Base-by-base conservation (phyloP, 352 stramenopile species). In the Globisporangium nunn region DNA sequence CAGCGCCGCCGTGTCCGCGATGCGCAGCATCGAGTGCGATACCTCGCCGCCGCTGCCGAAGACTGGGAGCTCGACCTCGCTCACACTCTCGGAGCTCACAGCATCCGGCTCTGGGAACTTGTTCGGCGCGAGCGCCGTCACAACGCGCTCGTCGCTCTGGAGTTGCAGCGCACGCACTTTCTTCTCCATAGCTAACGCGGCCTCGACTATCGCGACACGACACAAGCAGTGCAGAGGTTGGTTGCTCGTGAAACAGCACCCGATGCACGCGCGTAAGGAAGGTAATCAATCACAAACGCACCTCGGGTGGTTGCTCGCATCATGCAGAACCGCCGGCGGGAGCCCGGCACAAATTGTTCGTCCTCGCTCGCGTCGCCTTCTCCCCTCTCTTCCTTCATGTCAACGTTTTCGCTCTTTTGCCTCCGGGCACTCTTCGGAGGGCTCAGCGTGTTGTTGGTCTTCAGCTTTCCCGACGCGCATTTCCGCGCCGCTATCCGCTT, bases 231-330 rank as follows among this genome's bases (percentile, higher is more conserved):
- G 18, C 4, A 52, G 40, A 6, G 4, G 6, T 2, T 6, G 29
- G 45, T 6, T n/a, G 44, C 28, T 8, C 10, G 45, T 2, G 1
- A 14, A 4, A 30, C 6, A 29, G 1, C 31, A 30, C 6, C 6
- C 23, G 6, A 35, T 29, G 8, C 3, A 51, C 8, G 14, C 18
- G 14, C 0, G 8, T 33, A 12, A 31, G 18, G 40, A 23, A 23
- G 23, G 23, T 23, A 23, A 23, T 50, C 12, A 12, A 51, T 15
- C 18, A 15, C 7, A 6, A 6, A 10, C 51, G 58, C 52, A 75
- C 69, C 71, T 65, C 63, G 54, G 51, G 66, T 56, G 18, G 54
- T 61, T 31, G 61, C 61, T 49, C 69, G 63, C 67, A 81, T 76
- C 53, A 70, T 52, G 51, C 66, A 71, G 45, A 64, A 69, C 7